phyloP scores from a whole-genome alignment of 2,329 filamentous ascomycete species.

The Celoporthe dispersa region DNA sequence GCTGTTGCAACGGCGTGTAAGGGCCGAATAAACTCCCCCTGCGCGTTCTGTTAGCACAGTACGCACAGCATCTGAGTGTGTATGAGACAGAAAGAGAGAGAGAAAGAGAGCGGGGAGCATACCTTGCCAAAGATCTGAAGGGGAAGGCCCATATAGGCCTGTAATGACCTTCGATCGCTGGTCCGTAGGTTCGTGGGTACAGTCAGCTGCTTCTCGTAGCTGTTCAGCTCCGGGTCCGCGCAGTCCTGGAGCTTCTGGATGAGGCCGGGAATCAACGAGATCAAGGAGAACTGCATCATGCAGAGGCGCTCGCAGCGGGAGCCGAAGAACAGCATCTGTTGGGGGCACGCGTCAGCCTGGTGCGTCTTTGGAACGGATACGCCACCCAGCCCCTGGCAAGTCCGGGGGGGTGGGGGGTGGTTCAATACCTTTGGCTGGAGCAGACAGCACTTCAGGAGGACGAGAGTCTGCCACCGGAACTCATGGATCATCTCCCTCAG shows the following conservation, averaged over 20 bases:
- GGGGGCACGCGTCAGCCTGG: constrained; percentile 3
- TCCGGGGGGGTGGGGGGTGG: no score
- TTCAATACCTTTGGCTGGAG: constrained; percentile 84
- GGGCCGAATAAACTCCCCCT: constrained; percentile 95
- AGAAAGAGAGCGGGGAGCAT: constrained; percentile 29
- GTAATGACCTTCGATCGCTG: constrained; percentile 86
- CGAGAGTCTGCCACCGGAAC: constrained; percentile 92
- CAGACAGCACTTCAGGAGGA: constrained; percentile 90
- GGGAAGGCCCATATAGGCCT: constrained; percentile 93
- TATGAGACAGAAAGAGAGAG: no score
- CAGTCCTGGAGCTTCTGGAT: constrained; percentile 92
- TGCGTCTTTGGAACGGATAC: no score
- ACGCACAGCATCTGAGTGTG: constrained; percentile 15
- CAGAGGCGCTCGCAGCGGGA: constrained; percentile 94
- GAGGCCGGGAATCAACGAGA: constrained; percentile 92
- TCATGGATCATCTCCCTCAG: constrained; percentile 90
- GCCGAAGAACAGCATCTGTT: constrained; percentile 95
- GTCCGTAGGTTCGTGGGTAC: constrained; percentile 86
- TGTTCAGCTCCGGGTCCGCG: constrained; percentile 90
- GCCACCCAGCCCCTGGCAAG: background rate
- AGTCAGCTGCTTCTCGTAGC: constrained; percentile 73
- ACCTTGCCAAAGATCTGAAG: constrained; percentile 95
- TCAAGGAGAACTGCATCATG: constrained; percentile 97
- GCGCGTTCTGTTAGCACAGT: constrained; percentile 24
- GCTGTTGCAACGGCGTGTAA: constrained; percentile 93